Evolutionary conservation across 2,329 filamentous ascomycete genomes (phyloP).

Genomic region (Cercospora sp.): DNA sequence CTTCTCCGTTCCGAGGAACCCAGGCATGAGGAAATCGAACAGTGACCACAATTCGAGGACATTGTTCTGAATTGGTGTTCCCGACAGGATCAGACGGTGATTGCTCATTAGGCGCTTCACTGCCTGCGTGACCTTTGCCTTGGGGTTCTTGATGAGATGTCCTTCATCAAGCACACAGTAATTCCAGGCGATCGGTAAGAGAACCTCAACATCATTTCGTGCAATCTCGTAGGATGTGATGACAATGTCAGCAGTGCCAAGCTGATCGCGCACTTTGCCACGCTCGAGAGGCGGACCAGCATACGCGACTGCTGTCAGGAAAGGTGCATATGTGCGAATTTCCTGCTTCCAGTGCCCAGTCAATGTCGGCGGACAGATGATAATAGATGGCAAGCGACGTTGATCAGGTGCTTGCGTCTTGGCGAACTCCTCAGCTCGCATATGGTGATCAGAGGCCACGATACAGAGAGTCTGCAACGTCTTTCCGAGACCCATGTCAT

Average conservation of each 20-base stretch:
- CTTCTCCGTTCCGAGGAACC: conserved; percentile 92
- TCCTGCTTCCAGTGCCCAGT: conserved; percentile 99
- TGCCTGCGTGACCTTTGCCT: conserved; percentile 90
- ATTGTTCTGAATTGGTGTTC: conserved; percentile 97
- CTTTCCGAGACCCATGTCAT: conserved; percentile 98
- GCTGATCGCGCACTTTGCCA: conserved; percentile 65
- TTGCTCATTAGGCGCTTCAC: conserved; percentile 90
- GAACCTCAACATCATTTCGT: conserved; percentile 86
- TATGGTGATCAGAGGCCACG: conserved; percentile 94
- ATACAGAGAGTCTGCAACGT: conserved; percentile 97
- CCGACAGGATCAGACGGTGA: conserved; percentile 92
- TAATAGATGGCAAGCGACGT: conserved; percentile 81
- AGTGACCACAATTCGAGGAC: conserved; percentile 96
- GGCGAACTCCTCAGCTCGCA: conserved; percentile 85
- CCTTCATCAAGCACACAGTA: conserved; percentile 97
- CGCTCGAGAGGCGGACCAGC: conserved; percentile 86
- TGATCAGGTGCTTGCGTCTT: conserved; percentile 78
- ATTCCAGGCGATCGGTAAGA: conserved; percentile 87
- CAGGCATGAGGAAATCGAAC: conserved; percentile 98
- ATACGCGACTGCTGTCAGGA: conserved; percentile 85
- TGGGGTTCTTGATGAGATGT: conserved; percentile 97
- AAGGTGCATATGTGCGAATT: conserved; percentile 91
- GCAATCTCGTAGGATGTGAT: conserved; percentile 98
- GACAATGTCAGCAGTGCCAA: conserved; percentile 83
- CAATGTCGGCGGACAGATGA: conserved; percentile 92